A percentile compares a stretch with the other conserved stretches of the same genome.
These are phyloP conservation scores for Leccinellum luteum DNA, from an alignment of 768 basidiomycete species.

Conservation along the genomic window DNA sequence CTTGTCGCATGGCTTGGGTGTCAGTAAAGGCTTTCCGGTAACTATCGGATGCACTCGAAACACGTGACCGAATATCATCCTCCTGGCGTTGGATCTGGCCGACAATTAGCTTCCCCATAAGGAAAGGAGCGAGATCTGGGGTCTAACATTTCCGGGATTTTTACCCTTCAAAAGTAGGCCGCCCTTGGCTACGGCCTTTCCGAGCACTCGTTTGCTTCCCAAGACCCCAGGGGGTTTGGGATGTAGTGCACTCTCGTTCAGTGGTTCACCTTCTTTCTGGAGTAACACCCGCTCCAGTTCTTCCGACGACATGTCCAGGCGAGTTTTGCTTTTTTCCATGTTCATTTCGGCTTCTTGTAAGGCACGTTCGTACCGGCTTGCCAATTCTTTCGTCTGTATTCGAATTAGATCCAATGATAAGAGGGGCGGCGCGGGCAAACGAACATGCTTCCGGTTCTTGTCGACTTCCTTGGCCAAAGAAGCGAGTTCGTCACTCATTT, in stretches of 20 bases:
- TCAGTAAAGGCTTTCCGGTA: constrained; percentile 90
- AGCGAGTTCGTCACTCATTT: constrained; percentile 95
- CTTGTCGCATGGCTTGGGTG: constrained; percentile 87
- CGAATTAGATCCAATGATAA: constrained; percentile 3
- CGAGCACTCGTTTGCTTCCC: constrained; percentile 78
- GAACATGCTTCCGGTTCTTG: constrained; percentile 85
- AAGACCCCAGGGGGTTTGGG: constrained; percentile 53
- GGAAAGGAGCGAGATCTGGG: constrained; percentile 6
- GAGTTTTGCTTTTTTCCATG: constrained; percentile 86
- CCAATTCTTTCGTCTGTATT: constrained; percentile 86
- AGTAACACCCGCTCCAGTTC: constrained; percentile 90
- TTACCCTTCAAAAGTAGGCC: constrained; percentile 88
- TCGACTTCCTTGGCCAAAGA: constrained; percentile 89
- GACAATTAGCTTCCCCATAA: constrained; percentile 5
- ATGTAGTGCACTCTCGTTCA: constrained; percentile 77
- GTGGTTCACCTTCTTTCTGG: constrained; percentile 92
- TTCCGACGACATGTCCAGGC: constrained; percentile 87
- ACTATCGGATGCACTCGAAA: constrained; percentile 83
- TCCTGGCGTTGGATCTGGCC: constrained; percentile 84
- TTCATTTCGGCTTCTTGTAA: constrained; percentile 82
- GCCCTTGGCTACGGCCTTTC: constrained; percentile 90
- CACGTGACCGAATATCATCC: constrained; percentile 85
- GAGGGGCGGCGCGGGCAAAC: constrained; percentile 11
- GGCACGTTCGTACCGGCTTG: constrained; percentile 81
- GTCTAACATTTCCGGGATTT: constrained; percentile 78